Evolutionary conservation across 306 rosid genomes (phyloP).

Genomic region (Casuarina glauca): DNA sequence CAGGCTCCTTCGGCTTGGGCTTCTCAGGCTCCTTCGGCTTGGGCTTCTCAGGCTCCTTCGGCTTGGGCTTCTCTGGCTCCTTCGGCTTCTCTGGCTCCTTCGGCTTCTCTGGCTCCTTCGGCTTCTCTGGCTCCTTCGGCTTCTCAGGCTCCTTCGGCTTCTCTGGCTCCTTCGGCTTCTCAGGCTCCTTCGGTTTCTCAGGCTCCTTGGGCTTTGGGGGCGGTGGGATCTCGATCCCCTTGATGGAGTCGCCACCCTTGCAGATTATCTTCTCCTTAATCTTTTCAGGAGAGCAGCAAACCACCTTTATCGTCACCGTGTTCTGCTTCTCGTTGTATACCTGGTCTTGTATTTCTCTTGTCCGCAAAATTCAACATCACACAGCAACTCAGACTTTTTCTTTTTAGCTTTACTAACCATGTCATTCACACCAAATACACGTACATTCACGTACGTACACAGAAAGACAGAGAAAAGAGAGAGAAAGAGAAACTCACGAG

Average conservation of each 20-base stretch:
- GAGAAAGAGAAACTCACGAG: conserved; percentile 62
- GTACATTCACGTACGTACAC: no score
- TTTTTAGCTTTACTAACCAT: background rate
- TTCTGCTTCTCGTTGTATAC: conserved; percentile 54
- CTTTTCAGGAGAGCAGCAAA: conserved; percentile 73
- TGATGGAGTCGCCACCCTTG: conserved; percentile 58
- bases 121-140: no score
- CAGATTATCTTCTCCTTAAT: conserved; percentile 51
- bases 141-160: no score
- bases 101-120: no score
- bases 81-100: no score
- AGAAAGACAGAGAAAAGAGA: background rate
- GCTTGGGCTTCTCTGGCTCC: background rate
- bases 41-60: no score
- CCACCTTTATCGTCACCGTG: conserved; percentile 60
- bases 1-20: no score
- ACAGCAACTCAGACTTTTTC: conserved; percentile 21
- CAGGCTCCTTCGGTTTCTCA: no score
- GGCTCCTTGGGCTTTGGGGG: background rate
- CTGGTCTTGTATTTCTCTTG: conserved; percentile 82
- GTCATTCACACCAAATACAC: no score
- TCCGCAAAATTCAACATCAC: conserved; percentile 32
- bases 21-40: no score
- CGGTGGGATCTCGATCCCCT: conserved; percentile 52
- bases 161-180: no score